phyloP scores from a whole-genome alignment of 2,329 filamentous ascomycete genomes.

The Didymella glomerata region DNA sequence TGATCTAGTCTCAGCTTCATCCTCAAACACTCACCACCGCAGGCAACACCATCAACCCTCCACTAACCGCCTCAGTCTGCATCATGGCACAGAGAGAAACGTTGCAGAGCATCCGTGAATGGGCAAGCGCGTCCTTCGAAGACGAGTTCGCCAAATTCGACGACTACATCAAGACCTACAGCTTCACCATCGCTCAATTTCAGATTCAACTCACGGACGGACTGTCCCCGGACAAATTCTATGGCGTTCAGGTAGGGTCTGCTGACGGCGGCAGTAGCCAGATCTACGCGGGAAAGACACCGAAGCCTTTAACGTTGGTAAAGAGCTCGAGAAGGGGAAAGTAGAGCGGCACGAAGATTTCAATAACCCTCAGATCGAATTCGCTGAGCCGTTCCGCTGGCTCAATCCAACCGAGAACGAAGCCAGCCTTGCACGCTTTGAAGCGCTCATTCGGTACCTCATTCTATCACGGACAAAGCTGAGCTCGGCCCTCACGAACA shows the following conservation, averaged over 20 bases:
- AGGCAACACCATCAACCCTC: background rate
- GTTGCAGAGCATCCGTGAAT: background rate
- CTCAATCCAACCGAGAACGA: background rate
- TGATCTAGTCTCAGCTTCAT: background rate
- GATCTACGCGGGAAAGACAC: background rate
- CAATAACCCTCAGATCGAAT: background rate
- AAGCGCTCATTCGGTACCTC: background rate
- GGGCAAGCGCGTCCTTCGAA: background rate
- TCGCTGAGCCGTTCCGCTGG: background rate
- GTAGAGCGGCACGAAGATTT: background rate
- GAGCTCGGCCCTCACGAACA: background rate
- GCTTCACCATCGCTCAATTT: background rate
- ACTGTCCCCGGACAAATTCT: background rate
- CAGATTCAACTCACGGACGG: background rate
- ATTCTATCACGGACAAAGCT: background rate
- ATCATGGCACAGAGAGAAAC: background rate
- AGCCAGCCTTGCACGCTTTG: background rate
- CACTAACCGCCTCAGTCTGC: background rate
- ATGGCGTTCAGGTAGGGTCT: background rate
- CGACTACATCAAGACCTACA: background rate
- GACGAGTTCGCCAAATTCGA: background rate
- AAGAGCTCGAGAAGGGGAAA: background rate
- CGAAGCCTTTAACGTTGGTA: background rate
- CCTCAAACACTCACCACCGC: background rate
- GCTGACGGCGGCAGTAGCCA: background rate